Base-by-base conservation (phyloP, 2,329 filamentous ascomycete genomes). In the Trichoderma simmonsii region DNA sequence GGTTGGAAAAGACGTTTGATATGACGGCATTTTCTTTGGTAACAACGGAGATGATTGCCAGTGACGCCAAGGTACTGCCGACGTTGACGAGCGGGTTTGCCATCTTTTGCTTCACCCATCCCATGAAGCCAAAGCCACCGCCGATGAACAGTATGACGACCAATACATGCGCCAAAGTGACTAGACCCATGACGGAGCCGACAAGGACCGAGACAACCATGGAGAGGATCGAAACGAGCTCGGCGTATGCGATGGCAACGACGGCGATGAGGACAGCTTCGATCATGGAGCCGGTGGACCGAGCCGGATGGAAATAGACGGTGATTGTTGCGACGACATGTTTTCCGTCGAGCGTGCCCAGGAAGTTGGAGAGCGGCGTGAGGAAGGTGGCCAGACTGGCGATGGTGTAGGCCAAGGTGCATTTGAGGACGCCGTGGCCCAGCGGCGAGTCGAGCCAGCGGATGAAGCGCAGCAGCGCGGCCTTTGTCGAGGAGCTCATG, bases 251-350 rank as follows among this genome's bases (percentile, higher is more conserved):
- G 74, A 97, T 92, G 1, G 93, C 93, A 18, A 92, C 86, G 36
- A 92, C 82, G 6, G 93, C 92, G 67, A 95, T 89, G 51, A 94
- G 83, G 14, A 91, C 88, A 3, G 93, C 94, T 80, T 97, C 92
- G 72, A 92, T 88, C 93, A 97, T 97, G 76, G 92, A 94, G 1
- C 94, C 94, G 24, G 91, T 88, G 21, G 93, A 92, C 72, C 94
- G 87, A 1, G 93, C 92, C 3, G 94, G 93, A 80, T 97, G 93
- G 78, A 97, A 97, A 78, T 97, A 97, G 7, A 97, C 94, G 0
- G 93, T 95, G 70, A 97, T 90, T 3, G 94, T 97, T 48, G 93
- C 93, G 70, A 97, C 93, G 78, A 97, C 90, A 81, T 97, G 94
- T 79, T 97, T 97, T 59, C 93, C 93, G 82, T 97, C 93, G 77